phyloP scores from a whole-genome alignment of 2,329 filamentous ascomycete species.

The Colletotrichum cordylinicola region DNA sequence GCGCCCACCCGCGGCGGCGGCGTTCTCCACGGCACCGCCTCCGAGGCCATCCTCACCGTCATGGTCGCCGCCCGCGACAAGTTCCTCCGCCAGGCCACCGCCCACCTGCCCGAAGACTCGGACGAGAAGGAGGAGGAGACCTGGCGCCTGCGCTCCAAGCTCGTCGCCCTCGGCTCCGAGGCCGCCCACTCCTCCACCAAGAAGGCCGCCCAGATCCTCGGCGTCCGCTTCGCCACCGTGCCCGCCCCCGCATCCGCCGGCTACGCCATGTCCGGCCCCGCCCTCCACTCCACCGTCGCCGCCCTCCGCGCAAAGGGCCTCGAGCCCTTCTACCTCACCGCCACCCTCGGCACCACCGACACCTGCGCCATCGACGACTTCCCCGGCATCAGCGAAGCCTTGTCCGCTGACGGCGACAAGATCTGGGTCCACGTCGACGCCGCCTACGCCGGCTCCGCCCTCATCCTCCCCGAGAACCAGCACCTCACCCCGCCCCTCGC shows the following conservation, averaged over 20 bases:
- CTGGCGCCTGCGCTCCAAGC: conserved; percentile 52
- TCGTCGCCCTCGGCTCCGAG: conserved; percentile 83
- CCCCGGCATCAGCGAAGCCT: conserved; percentile 63
- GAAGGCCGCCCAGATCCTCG: conserved; percentile 86
- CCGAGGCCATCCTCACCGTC: conserved; percentile 84
- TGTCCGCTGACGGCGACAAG: conserved; percentile 43
- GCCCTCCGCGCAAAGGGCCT: conserved; percentile 72
- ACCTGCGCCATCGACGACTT: conserved; percentile 90
- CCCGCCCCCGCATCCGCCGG: conserved; percentile 66
- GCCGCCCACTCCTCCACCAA: conserved; percentile 84
- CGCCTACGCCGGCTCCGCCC: conserved; percentile 86
- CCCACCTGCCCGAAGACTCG: conserved; percentile 51
- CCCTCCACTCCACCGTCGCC: conserved; percentile 66
- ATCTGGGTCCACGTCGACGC: conserved; percentile 96
- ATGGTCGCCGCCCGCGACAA: conserved; percentile 88
- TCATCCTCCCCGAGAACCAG: conserved; percentile 83
- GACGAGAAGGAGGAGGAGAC: conserved; percentile 76
- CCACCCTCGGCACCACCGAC: conserved; percentile 84
- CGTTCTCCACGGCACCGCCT: conserved; percentile 92
- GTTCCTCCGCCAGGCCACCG: conserved; percentile 68
- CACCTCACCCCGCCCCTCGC: conserved; percentile 66
- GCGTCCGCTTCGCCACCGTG: conserved; percentile 79
- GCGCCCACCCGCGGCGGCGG: conserved; percentile 78
- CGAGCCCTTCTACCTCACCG: conserved; percentile 85
- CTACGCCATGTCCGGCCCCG: conserved; percentile 72